Conservation (phyloP, 2,329 filamentous ascomycete species). For the Xylariaceae sp. region DNA sequence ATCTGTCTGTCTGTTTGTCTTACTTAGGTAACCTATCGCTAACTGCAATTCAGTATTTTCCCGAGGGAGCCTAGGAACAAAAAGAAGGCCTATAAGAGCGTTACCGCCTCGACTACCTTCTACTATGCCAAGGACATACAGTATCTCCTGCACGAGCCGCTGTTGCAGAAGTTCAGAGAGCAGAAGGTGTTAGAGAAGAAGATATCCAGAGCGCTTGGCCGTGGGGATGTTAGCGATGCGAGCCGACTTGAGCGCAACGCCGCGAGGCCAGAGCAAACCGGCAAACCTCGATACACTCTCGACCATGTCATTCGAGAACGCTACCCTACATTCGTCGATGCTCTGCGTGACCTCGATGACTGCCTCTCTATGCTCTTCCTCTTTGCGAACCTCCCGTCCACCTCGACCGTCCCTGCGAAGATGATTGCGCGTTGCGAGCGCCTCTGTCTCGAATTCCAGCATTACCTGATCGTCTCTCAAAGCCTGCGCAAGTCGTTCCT, state of each 20-base stretch:
- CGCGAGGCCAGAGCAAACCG: constrained; percentile 83
- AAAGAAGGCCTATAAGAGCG: constrained; percentile 93
- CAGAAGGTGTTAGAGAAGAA: constrained; percentile 98
- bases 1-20: not conserved
- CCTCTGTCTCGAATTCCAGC: constrained; percentile 92
- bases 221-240: constrained; percentile 88
- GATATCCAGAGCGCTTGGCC: constrained; percentile 87
- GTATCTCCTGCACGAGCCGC: constrained; percentile 94
- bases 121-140: constrained; percentile 94
- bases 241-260: constrained; percentile 86
- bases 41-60: constrained; percentile 65
- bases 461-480: constrained; percentile 92
- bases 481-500: constrained; percentile 94
- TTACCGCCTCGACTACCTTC: constrained; percentile 90
- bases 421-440: constrained; percentile 95
- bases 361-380: constrained; percentile 96
- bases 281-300: constrained; percentile 85
- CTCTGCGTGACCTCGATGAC: constrained; percentile 92
- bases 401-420: constrained; percentile 85
- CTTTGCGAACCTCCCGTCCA: constrained; percentile 94
- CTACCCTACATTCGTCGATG: constrained; percentile 96
- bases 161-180: constrained; percentile 92
- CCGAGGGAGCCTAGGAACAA: constrained; percentile 94
- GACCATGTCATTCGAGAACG: constrained; percentile 98
- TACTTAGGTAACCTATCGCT: not conserved